phyloP scores from a whole-genome alignment of 805 yeast species.

The Lipomyces spencermartinsiae region DNA sequence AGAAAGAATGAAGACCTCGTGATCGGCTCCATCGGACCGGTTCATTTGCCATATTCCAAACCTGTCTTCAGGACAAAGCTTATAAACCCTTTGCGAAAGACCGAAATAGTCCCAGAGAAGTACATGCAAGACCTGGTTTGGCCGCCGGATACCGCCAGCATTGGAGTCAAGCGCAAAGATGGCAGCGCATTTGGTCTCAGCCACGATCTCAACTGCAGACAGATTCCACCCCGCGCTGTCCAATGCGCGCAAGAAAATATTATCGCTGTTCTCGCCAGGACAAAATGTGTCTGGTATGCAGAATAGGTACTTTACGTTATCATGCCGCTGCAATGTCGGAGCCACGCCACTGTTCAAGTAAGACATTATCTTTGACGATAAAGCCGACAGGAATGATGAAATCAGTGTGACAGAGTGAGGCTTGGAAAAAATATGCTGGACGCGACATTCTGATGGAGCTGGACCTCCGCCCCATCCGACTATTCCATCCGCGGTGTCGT shows the following conservation, averaged over 20 bases:
- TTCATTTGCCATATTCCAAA: slow-evolving; percentile 22
- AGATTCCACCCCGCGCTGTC: slow-evolving; percentile 19
- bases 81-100: slow-evolving; percentile 18
- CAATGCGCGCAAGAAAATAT: slow-evolving; percentile 11
- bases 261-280: too few species aligned
- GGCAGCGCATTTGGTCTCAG: slow-evolving; percentile 33
- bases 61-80: slow-evolving; percentile 29
- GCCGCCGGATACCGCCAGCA: slow-evolving; percentile 21
- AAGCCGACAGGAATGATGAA: too few species aligned
- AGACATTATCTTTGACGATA: too few species aligned
- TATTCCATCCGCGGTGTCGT: background rate
- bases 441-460: slow-evolving; percentile 2
- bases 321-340: too few species aligned
- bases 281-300: too few species aligned
- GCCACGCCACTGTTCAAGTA: too few species aligned
- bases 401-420: background rate
- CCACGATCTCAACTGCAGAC: slow-evolving; percentile 19
- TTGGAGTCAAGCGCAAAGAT: slow-evolving; percentile 25
- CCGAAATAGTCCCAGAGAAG: slow-evolving; percentile 27
- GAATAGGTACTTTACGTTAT: too few species aligned
- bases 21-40: background rate
- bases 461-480: slow-evolving; percentile 26
- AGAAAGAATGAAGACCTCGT: background rate
- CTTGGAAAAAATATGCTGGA: slow-evolving; percentile 1
- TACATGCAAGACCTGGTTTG: slow-evolving; percentile 17